phyloP scores from a whole-genome alignment of 257 asterid species.

The Primulina eburnea region DNA sequence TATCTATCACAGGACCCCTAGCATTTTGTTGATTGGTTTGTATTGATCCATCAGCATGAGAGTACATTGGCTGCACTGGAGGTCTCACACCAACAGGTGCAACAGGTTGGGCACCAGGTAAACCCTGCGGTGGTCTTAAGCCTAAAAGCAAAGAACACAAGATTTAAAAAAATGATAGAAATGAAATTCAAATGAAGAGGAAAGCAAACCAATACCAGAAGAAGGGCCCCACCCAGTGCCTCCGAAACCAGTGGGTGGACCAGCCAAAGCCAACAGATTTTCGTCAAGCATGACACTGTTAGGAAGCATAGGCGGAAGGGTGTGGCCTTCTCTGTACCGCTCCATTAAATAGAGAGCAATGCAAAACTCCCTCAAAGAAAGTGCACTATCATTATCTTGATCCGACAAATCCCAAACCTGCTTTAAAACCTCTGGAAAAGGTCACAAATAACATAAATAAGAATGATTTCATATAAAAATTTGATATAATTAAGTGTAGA shows the following conservation, averaged over 20 bases:
- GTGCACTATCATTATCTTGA: conserved; percentile 96
- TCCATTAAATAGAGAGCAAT: conserved; percentile 89
- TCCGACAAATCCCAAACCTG: conserved; percentile 98
- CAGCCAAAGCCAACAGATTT: conserved; percentile 65
- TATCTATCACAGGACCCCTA: conserved; percentile 43
- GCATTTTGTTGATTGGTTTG: conserved; percentile 58
- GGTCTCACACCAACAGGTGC: conserved; percentile 67
- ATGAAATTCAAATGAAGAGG: conserved; percentile 17
- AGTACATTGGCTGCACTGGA: conserved; percentile 47
- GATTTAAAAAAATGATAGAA: conserved; percentile 15
- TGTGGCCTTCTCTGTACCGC: conserved; percentile 79
- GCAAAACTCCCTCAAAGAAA: conserved; percentile 91
- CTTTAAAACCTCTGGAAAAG: conserved; percentile 82
- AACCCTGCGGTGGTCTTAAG: conserved; percentile 57
- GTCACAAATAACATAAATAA: conserved; percentile 25
- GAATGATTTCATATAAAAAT: conserved; percentile 20
- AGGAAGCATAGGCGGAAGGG: conserved; percentile 75
- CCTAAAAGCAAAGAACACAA: conserved; percentile 44
- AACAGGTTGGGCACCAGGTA: conserved; percentile 53
- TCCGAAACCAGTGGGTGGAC: conserved; percentile 78
- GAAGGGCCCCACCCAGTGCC: conserved; percentile 57
- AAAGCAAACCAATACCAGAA: conserved; percentile 51
- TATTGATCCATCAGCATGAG: conserved; percentile 61
- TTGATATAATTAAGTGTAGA: neutral
- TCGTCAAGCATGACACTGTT: conserved; percentile 86